These are phyloP conservation scores for Rhizoclosmatium sp. DNA, from an alignment of 192 early-diverging fungal species.

Conservation along the genomic window DNA sequence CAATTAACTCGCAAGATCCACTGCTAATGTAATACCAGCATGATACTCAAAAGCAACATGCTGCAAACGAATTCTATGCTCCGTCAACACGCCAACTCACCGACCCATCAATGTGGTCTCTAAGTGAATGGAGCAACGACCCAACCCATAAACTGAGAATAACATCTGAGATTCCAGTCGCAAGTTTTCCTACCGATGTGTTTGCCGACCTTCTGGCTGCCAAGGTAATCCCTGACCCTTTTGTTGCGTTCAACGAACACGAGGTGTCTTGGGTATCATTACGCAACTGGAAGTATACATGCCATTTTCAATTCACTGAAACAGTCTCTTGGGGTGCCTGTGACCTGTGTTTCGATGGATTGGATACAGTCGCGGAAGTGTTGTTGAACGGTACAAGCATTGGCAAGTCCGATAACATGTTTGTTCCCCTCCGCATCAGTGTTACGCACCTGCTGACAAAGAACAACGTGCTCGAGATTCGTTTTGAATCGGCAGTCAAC, in stretches of 20 bases:
- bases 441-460: conserved; percentile 31
- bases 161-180: background rate
- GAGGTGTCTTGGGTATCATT: conserved; percentile 23
- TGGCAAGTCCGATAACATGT: conserved; percentile 57
- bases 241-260: conserved; percentile 11
- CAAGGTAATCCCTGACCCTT: conserved; percentile 34
- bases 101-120: background rate
- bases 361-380: conserved; percentile 59
- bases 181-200: background rate
- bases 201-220: conserved; percentile 10
- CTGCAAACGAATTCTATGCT: too few species aligned
- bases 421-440: conserved; percentile 46
- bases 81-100: background rate
- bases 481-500: conserved; percentile 46
- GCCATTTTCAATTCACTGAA: background rate
- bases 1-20: too few species aligned
- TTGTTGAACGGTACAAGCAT: conserved; percentile 51
- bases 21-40: too few species aligned
- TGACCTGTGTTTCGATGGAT: conserved; percentile 53
- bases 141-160: background rate
- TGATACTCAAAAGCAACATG: too few species aligned
- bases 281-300: conserved; percentile 5
- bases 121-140: background rate
- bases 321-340: background rate
- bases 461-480: conserved; percentile 36